Evolutionary conservation across 164 flowering plant species (phyloP).

Genomic region (Stephania cephalantha): DNA sequence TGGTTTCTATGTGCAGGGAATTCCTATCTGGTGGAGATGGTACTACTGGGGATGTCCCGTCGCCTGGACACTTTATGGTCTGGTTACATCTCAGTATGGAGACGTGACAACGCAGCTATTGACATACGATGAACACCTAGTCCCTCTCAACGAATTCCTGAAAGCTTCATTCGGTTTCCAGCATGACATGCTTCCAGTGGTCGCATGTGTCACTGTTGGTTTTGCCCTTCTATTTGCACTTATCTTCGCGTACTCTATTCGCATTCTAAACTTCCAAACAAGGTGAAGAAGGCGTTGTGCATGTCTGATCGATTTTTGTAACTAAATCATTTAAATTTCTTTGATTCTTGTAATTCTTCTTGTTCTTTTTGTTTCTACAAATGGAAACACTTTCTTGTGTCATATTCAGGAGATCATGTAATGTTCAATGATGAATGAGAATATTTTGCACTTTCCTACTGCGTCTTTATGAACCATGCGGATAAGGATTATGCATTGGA

Average conservation of each 20-base stretch:
- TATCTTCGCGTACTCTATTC: slow-evolving; percentile 21
- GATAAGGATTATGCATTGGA: too few species aligned
- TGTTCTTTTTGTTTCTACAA: too few species aligned
- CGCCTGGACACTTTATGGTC: slow-evolving; percentile 24
- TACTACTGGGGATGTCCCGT: slow-evolving; percentile 27
- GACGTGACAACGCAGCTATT: slow-evolving; percentile 11
- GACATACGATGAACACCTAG: slow-evolving; percentile 3
- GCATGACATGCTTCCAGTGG: slow-evolving; percentile 19
- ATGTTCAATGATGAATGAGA: background rate
- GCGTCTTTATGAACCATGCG: too few species aligned
- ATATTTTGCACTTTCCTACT: too few species aligned
- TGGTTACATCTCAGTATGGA: slow-evolving; percentile 26
- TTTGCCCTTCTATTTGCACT: slow-evolving; percentile 25
- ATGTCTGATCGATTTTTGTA: background rate
- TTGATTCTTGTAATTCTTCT: background rate
- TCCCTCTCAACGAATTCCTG: slow-evolving; percentile 16
- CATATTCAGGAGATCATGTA: background rate
- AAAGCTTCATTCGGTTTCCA: slow-evolving; percentile 15
- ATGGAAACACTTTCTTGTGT: background rate
- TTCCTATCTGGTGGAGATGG: slow-evolving; percentile 30
- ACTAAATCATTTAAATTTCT: background rate
- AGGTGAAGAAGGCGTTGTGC: slow-evolving; percentile 12
- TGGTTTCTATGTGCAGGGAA: slow-evolving; percentile 16
- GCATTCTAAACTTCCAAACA: slow-evolving; percentile 25
- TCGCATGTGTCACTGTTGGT: slow-evolving; percentile 18